Evolutionary conservation across 2,329 filamentous ascomycete species (phyloP).

Genomic region (Truncatella angustata): DNA sequence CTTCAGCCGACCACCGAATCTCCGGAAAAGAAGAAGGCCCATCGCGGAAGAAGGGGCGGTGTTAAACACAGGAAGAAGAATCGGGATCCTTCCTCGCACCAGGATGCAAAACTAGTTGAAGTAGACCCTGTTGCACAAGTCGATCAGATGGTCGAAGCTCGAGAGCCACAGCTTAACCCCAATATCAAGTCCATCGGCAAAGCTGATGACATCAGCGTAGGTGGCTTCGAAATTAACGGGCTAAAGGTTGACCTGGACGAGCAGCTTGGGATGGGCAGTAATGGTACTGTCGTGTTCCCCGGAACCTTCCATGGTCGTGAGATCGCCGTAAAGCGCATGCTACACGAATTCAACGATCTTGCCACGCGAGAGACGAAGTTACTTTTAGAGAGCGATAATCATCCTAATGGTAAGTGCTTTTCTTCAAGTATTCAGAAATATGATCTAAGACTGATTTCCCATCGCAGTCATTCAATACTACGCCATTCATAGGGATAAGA

Average conservation of each 20-base stretch:
- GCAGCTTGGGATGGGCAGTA: constrained; percentile 77
- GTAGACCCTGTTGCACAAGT: constrained; percentile 52
- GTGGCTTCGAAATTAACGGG: constrained; percentile 60
- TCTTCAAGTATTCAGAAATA: constrained; percentile 4
- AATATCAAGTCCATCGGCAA: constrained; percentile 60
- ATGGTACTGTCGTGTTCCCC: constrained; percentile 93
- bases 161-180: constrained; percentile 54
- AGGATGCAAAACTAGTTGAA: constrained; percentile 42
- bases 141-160: constrained; percentile 30
- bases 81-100: constrained; percentile 48
- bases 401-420: constrained; percentile 67
- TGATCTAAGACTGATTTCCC: background rate
- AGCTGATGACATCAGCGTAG: constrained; percentile 58
- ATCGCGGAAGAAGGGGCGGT: constrained; percentile 70
- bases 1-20: constrained; percentile 17
- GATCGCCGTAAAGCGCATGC: constrained; percentile 94
- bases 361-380: constrained; percentile 91
- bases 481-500: constrained; percentile 81
- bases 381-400: constrained; percentile 89
- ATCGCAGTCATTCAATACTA: constrained; percentile 85
- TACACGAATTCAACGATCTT: constrained; percentile 93
- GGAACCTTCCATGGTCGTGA: constrained; percentile 92
- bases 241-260: constrained; percentile 63
- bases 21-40: constrained; percentile 58
- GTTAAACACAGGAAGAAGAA: constrained; percentile 62